These are phyloP conservation scores for Chaetomium olivaceum DNA, from an alignment of 2,329 filamentous ascomycete genomes.

Conservation along the genomic window DNA sequence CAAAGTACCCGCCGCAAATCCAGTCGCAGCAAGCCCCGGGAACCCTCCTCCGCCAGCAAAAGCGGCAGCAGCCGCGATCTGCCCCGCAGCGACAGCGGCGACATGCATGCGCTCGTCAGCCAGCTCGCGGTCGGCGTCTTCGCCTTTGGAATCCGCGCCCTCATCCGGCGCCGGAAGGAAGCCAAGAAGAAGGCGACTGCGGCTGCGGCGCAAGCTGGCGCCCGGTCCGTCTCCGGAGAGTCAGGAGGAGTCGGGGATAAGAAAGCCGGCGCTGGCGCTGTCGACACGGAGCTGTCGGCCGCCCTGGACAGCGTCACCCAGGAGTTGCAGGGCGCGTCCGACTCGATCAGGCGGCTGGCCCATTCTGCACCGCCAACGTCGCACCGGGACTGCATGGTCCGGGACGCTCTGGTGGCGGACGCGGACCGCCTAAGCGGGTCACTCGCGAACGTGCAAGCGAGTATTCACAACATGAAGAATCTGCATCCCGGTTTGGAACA, in stretches of 20 bases:
- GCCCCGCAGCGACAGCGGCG: slow-evolving; percentile 21
- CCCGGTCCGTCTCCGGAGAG: not conserved
- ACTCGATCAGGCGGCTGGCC: slow-evolving; percentile 25
- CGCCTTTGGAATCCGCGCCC: slow-evolving; percentile 28
- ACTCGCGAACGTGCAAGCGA: slow-evolving; percentile 25
- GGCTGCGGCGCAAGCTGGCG: not conserved
- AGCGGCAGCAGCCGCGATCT: slow-evolving; percentile 13
- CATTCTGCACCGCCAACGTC: slow-evolving; percentile 4
- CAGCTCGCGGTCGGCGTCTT: slow-evolving; percentile 31
- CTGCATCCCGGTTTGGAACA: slow-evolving; percentile 23
- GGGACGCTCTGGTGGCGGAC: slow-evolving; percentile 24
- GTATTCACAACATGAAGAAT: slow-evolving; percentile 32
- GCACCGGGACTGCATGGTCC: slow-evolving; percentile 29
- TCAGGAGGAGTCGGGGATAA: not conserved
- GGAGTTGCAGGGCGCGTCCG: slow-evolving; percentile 27
- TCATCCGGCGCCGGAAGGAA: slow-evolving; percentile 26
- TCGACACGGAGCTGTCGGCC: slow-evolving; percentile 26
- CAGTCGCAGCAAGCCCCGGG: slow-evolving; percentile 11
- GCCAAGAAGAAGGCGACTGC: slow-evolving; percentile 16
- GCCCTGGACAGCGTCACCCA: slow-evolving; percentile 28
- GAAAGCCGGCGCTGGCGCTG: not conserved
- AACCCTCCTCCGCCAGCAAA: slow-evolving; percentile 13
- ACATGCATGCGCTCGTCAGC: slow-evolving; percentile 28
- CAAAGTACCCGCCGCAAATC: slow-evolving; percentile 6
- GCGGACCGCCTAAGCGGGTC: slow-evolving; percentile 25